Evolutionary conservation across 2,329 filamentous ascomycete species (phyloP).

Genomic region (Leptosphaerulina australis): DNA sequence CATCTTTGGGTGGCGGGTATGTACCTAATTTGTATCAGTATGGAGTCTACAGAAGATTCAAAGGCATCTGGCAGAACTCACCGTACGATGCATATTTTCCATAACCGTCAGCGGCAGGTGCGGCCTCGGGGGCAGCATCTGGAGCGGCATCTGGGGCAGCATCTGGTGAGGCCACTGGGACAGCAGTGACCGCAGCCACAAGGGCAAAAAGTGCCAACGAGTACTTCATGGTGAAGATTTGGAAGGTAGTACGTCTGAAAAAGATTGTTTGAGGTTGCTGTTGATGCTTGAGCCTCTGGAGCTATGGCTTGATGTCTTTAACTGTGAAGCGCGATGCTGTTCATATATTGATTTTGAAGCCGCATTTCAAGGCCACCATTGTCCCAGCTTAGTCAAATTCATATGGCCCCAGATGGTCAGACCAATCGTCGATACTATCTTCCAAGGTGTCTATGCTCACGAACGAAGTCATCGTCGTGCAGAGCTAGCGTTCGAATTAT

Average conservation of each 20-base stretch:
- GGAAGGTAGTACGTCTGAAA: background rate
- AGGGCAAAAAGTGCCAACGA: conserved; percentile 29
- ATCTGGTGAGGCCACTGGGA: conserved; percentile 19
- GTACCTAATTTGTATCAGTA: conserved; percentile 9
- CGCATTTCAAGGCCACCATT: background rate
- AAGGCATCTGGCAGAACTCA: background rate
- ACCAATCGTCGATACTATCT: conserved; percentile 1
- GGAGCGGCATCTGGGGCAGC: conserved; percentile 24
- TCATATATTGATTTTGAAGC: conserved; percentile 8
- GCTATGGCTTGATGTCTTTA: conserved; percentile 8
- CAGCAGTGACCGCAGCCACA: conserved; percentile 27
- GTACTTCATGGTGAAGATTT: conserved; percentile 27
- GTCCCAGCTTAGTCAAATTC: conserved; percentile 9
- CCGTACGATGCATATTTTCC: conserved; percentile 26
- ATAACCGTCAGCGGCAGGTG: conserved; percentile 18
- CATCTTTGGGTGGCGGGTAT: conserved; percentile 21
- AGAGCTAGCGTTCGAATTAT: conserved; percentile 6
- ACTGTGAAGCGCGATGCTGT: background rate
- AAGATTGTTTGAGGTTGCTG: background rate
- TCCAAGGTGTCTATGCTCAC: background rate
- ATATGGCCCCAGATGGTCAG: background rate
- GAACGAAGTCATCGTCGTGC: conserved; percentile 4
- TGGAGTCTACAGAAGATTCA: no score
- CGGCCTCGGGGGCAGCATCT: conserved; percentile 20
- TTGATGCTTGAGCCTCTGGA: background rate